Evolutionary conservation across 1,284 basidiomycete genomes (phyloP), one percentile per base, ranked within the genome.

Genomic region (Marasmius tenuissimus): DNA sequence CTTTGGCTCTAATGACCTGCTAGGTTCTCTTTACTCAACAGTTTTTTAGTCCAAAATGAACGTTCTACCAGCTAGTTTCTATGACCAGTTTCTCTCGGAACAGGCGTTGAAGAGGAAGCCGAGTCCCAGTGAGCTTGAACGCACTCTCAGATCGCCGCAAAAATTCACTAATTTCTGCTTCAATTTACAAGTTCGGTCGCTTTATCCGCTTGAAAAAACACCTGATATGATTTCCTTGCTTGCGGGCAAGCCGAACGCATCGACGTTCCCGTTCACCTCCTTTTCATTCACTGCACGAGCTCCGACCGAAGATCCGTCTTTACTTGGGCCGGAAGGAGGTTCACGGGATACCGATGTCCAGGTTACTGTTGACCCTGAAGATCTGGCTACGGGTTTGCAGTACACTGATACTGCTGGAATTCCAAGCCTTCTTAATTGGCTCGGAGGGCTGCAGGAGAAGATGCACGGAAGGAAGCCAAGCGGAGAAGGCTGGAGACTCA

Each of bases 201-300:
- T 92, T 40, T 83, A 87, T 69, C 85, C 83, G 0, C 77, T 87
- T 53, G 90, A 92, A 70, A 69, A 71, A 22, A 71, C 70, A 9
- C 87, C 87, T 0, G 86, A 84, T 37, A 78, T 91, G 70, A 83
- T 92, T 60, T 89, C 88, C 22, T 81, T 91, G 66, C 81, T 88
- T 52, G 81, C 81, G 0, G 82, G 82, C 27, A 83, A 83, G 71
- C 91, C 91, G 47, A 91, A 92, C 72, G 81, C 86, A 10, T 71
- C 75, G 2, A 87, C 88, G 0, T 93, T 92, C 76, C 91, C 91
- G 1, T 84, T 92, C 68, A 82, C 83, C 11, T 78, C 79, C 22
- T 68, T 84, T 54, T 76, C 73, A 11, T 66, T 73, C 55, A 60
- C 60, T 33, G 63, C 62, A 12, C 75, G 74, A 45, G 73, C 68